Evolutionary conservation across 2,329 filamentous ascomycete genomes (phyloP).

Genomic region (Fusarium sp.): DNA sequence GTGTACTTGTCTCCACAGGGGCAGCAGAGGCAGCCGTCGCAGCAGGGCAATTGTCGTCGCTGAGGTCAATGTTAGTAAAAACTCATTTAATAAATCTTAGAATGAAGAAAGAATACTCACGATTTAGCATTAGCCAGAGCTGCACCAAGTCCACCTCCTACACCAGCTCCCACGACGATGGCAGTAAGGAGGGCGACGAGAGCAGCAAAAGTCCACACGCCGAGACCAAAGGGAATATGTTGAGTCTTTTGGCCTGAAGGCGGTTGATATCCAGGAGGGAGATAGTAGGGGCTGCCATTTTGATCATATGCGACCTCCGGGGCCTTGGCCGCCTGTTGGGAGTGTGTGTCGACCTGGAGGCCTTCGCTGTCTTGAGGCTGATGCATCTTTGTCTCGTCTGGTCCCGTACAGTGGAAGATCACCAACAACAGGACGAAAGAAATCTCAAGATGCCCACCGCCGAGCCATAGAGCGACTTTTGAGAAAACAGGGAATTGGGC

Average conservation of each 20-base stretch:
- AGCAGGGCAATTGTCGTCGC: slow-evolving; percentile 13
- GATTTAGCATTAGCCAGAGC: slow-evolving; percentile 27
- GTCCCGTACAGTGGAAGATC: neutral
- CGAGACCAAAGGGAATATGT: slow-evolving; percentile 26
- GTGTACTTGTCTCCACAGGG: slow-evolving; percentile 11
- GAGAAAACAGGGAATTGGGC: neutral
- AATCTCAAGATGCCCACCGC: neutral
- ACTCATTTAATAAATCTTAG: neutral
- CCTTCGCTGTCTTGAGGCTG: slow-evolving; percentile 30
- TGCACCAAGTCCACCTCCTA: slow-evolving; percentile 32
- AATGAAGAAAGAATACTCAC: neutral
- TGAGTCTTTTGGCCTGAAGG: neutral
- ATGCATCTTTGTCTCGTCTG: slow-evolving; percentile 15
- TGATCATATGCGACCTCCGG: slow-evolving; percentile 21
- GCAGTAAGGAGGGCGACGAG: slow-evolving; percentile 27
- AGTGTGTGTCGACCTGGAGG: slow-evolving; percentile 28
- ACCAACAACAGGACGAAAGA: neutral
- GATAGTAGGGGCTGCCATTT: slow-evolving; percentile 13
- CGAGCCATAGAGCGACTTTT: neutral
- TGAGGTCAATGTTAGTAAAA: neutral
- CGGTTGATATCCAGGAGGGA: slow-evolving; percentile 16
- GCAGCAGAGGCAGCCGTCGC: neutral
- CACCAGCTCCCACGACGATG: slow-evolving; percentile 30
- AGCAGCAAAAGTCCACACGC: slow-evolving; percentile 30
- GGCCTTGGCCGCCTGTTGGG: slow-evolving; percentile 25